Evolutionary conservation across 495 filamentous ascomycete genomes (phyloP), one percentile per base, ranked within the genome.

Genomic region (Aspergillus carlsbadensis): DNA sequence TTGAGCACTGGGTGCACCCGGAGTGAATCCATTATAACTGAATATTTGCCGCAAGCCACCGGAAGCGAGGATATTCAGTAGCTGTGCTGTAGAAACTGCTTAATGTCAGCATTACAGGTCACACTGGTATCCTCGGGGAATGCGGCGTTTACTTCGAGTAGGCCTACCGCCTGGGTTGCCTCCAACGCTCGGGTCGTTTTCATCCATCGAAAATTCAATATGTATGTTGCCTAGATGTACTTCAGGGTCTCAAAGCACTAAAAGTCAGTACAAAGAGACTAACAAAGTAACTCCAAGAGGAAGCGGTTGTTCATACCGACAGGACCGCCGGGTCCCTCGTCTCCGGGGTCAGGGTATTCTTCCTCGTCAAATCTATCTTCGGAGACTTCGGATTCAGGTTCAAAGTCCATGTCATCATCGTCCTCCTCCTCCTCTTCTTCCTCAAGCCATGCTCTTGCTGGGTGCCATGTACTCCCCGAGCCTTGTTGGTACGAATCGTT

Each of bases 361-460:
- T 65, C 62, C 15, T 70, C 73, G n/a, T 74, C 73, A 10, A 71
- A 70, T 21, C n/a, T 67, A 46, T 79, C 77, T 58, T 70, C 59
- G 21, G 58, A 48, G 59, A 37, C 31, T 33, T 56, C 58, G 21
- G 67, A 48, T 57, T 69, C 54, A 47, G 67, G 70, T 54, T 70
- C 73, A 64, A 57, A 75, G 59, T 72, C 81, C 76, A 73, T 79
- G 63, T 81, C 80, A 61, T 83, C 77, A 63, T 81, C 80, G 59
- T 83, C 77, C 33, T 77, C 75, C 15, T 78, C 77, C 10, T 74
- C 61, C 21, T 74, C 70, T 6, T 70, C 74, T 21, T 73, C 71
- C 21, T 78, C 76, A 3, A 75, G 64, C 72, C 69, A 78, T 53
- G 79, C 76, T 44, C 60, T 61, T 43, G 75, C 71, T 5, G 70